Evolutionary conservation across 2,329 filamentous ascomycete species (phyloP), one percentile per base, ranked within the genome.

Genomic region (Ophiostoma montium): DNA sequence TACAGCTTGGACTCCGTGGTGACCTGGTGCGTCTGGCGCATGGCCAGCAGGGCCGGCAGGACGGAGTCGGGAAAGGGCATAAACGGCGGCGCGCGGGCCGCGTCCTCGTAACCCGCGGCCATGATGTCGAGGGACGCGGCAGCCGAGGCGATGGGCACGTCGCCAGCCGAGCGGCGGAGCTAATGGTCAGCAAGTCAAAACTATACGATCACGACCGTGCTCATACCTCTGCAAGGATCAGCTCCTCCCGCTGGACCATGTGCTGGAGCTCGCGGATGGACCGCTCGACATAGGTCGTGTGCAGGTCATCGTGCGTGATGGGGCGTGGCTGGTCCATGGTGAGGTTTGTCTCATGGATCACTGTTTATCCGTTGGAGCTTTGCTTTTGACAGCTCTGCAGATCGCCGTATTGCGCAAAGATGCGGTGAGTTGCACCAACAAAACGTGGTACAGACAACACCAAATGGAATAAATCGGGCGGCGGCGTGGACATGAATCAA

Each of bases 11-110:
- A 82, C 56, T 86, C 80, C 52, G 71, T 63, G 45, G 84, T 74
- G 15, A 78, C 79, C 50, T 74, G 70, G 51, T 81, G 73, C 3
- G 82, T 80, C 57, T 75, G 78, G 47, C 82, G 78, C 48, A 87
- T 65, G 6, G 86, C 84, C 36, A 92, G 61, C 5, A 94, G 68
- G 7, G 80, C 77, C 3, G 85, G 84, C 7, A 92, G 64, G 6
- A 81, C 70, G 18, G 86, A 90, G 46, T 74, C 76, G 10, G 76
- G 67, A 21, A 72, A 69, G 3, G 86, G 85, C 19, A 90, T 66
- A 56, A 78, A 78, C 9, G 82, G 80, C 47, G 80, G 72, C 13
- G 73, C 70, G 39, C 74, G 67, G 12, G 77, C 72, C 43, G 87
- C 67, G 15, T 74, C 71, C 47, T 78, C 72, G 57, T 88, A 86